Percentiles rank a stretch among this genome's conserved stretches.
Conservation (phyloP, 2,329 filamentous ascomycete species). For the Trichoderma sp. region DNA sequence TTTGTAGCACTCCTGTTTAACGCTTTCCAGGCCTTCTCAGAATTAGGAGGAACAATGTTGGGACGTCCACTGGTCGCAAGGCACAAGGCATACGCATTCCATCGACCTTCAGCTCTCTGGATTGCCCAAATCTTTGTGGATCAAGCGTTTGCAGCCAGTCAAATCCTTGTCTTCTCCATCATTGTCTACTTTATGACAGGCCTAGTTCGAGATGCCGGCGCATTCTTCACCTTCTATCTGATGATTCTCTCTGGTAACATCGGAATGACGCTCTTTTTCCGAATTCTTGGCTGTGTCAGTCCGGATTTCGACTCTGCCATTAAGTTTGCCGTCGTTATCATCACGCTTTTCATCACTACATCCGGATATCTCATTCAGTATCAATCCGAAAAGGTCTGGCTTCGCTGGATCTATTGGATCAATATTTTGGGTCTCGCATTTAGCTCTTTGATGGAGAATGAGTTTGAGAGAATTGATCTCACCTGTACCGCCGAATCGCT, state of each 20-base stretch:
- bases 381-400: conserved; percentile 68
- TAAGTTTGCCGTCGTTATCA: conserved; percentile 74
- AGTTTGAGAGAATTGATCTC: conserved; percentile 68
- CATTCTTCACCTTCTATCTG: conserved; percentile 75
- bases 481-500: conserved; percentile 66
- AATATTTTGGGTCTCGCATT: conserved; percentile 75
- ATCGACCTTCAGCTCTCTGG: conserved; percentile 78
- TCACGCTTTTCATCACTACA: conserved; percentile 78
- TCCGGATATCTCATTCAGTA: conserved; percentile 84
- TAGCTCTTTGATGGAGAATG: conserved; percentile 79
- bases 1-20: conserved; percentile 82
- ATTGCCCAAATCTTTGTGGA: conserved; percentile 81
- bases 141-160: conserved; percentile 64
- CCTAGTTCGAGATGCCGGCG: conserved; percentile 64
- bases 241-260: conserved; percentile 67
- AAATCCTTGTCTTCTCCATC: conserved; percentile 69
- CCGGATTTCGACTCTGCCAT: conserved; percentile 84
- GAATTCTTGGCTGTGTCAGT: conserved; percentile 70
- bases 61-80: conserved; percentile 78
- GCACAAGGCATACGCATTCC: conserved; percentile 79
- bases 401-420: conserved; percentile 78
- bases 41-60: conserved; percentile 71
- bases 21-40: conserved; percentile 80
- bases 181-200: conserved; percentile 80
- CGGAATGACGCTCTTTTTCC: conserved; percentile 74